Evolutionary conservation across 2,329 filamentous ascomycete genomes (phyloP), one percentile per base, ranked within the genome.

Genomic region (Fusarium dlaminii): DNA sequence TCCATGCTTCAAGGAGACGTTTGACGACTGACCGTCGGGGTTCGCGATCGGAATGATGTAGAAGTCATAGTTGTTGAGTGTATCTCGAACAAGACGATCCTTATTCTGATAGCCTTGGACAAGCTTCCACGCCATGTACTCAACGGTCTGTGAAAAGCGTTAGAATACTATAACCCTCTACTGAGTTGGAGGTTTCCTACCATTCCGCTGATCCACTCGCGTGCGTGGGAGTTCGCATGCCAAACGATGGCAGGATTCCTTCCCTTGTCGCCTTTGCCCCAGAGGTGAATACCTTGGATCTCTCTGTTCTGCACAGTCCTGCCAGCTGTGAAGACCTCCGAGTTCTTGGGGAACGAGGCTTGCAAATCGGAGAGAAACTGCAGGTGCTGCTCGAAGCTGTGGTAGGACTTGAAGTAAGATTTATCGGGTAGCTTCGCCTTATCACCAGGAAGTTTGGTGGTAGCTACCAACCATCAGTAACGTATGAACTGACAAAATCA

Each of bases 31-130:
- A 87, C 87, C 89, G 63, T 91, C 90, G 0, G 89, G 89, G 77
- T 92, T 91, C 22, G 90, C 88, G 30, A 91, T 81, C 7, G 90
- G 90, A 68, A 91, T 85, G 73, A 93, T 86, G 79, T 91, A 92
- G 73, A 91, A 91, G 81, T 93, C 91, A 77, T 90, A 91, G 63
- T 85, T 88, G 80, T 92, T 86, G 30, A 92, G 84, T 2, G 69
- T 75, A n/a, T 46, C 24, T 49, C 46, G 65, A 14, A 70, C 37
- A n/a, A 66, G 45, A 2, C 52, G 43, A 5, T 76, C 69, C 1
- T 68, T 73, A 8, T 71, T 68, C n/a, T 73, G 52, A 18, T 77
- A 77, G 3, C 71, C 75, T 14, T 77, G 57, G 8, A 77, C 60
- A 5, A 77, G 61, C 54, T 76, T 67, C 56, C 72, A 75, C 6